Conservation (phyloP, 2,329 filamentous ascomycete genomes). For the Dactylonectria estremocensis region DNA sequence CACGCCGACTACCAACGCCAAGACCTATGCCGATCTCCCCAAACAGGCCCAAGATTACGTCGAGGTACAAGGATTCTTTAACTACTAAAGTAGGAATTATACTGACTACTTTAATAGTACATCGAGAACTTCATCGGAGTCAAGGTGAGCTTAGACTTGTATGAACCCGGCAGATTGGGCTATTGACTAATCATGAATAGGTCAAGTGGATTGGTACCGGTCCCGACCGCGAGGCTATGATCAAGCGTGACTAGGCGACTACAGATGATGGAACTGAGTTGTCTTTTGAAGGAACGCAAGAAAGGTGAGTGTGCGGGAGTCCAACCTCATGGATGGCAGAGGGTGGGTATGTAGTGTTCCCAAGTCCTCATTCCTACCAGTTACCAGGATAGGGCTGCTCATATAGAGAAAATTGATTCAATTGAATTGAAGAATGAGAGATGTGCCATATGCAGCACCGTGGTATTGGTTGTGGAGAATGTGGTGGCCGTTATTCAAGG, state of each 20-base stretch:
- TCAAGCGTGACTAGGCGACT: constrained; percentile 51
- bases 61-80: constrained; percentile 54
- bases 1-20: constrained; percentile 69
- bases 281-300: too few relatives aligned
- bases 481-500: too few relatives aligned
- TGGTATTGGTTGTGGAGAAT: too few relatives aligned
- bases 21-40: constrained; percentile 38
- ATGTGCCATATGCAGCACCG: too few relatives aligned
- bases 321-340: too few relatives aligned
- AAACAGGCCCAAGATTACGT: constrained; percentile 68
- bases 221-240: constrained; percentile 76
- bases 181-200: constrained; percentile 40
- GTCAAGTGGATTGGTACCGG: constrained; percentile 79
- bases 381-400: too few relatives aligned
- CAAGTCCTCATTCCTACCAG: too few relatives aligned
- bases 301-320: too few relatives aligned
- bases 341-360: too few relatives aligned
- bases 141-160: constrained; percentile 53
- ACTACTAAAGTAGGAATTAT: constrained; percentile 24
- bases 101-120: constrained; percentile 54
- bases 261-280: too few relatives aligned
- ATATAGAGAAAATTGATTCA: too few relatives aligned
- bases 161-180: constrained; percentile 9
- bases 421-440: too few relatives aligned
- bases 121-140: constrained; percentile 78